Evolutionary conservation across 2,329 filamentous ascomycete species (phyloP).

Genomic region (Parasarocladium wereldwijsianum): DNA sequence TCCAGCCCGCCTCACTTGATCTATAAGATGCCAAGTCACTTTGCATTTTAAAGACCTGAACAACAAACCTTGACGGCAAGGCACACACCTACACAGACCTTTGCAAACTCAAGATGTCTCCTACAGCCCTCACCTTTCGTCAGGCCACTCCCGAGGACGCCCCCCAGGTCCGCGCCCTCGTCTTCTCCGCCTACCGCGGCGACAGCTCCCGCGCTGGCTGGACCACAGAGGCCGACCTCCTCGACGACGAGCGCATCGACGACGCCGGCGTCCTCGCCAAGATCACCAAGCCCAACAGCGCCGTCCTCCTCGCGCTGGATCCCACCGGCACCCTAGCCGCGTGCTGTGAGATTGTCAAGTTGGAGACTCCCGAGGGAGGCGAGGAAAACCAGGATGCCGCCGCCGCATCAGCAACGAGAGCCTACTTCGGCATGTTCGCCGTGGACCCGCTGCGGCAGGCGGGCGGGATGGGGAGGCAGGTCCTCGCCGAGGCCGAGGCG

Average conservation of each 20-base stretch:
- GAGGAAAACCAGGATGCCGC: no score
- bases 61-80: no score
- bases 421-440: slow-evolving; percentile 35
- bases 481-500: slow-evolving; percentile 25
- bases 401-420: no score
- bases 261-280: slow-evolving; percentile 19
- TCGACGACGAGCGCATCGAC: slow-evolving; percentile 28
- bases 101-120: no score
- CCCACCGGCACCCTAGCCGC: slow-evolving; percentile 15
- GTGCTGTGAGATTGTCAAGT: slow-evolving; percentile 28
- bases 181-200: slow-evolving; percentile 29
- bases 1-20: no score
- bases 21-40: no score
- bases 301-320: slow-evolving; percentile 22
- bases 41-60: no score
- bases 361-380: slow-evolving; percentile 11
- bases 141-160: slow-evolving; percentile 19
- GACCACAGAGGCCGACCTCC: slow-evolving; percentile 31
- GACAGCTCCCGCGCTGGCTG: slow-evolving; percentile 24
- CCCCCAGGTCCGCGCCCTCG: slow-evolving; percentile 19
- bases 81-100: no score
- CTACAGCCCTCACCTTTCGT: slow-evolving; percentile 17
- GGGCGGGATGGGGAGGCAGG: slow-evolving; percentile 25
- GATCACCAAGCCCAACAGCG: slow-evolving; percentile 21
- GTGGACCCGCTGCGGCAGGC: slow-evolving; percentile 27